Conservation (phyloP, 495 filamentous ascomycete genomes). For the Aspergillus homomorphus region DNA sequence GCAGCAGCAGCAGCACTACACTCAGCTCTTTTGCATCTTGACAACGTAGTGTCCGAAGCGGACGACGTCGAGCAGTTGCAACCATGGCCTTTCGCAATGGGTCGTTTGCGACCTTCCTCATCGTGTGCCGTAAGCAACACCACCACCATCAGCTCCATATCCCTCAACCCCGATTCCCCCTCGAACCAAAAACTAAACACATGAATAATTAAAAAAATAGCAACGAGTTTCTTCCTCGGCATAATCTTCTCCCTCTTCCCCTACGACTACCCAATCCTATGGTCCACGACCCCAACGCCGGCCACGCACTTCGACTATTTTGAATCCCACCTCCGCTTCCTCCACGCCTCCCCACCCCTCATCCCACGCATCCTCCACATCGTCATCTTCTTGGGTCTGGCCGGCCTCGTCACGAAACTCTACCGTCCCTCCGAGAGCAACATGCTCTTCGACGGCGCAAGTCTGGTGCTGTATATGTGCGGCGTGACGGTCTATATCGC, state of each 20-base stretch:
- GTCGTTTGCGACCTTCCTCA: conserved; percentile 89
- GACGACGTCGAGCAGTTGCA: conserved; percentile 7
- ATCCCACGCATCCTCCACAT: conserved; percentile 93
- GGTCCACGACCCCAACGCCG: conserved; percentile 66
- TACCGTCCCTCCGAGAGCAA: conserved; percentile 90
- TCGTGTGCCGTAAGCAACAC: conserved; percentile 74
- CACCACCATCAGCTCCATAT: conserved; percentile 12
- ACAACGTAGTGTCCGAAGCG: background rate
- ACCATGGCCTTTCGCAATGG: conserved; percentile 41
- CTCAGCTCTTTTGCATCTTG: background rate
- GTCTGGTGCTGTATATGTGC: conserved; percentile 85
- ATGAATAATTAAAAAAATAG: too few relatives aligned
- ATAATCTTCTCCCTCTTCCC: conserved; percentile 97
- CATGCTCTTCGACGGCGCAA: conserved; percentile 93
- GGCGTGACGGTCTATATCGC: conserved; percentile 87
- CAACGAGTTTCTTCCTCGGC: conserved; percentile 93
- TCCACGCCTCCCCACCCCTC: conserved; percentile 82
- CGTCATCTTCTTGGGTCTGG: conserved; percentile 79
- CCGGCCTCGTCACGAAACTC: conserved; percentile 89
- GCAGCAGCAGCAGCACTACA: too few relatives aligned
- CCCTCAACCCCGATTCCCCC: conserved; percentile 10
- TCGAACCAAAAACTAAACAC: conserved; percentile 11
- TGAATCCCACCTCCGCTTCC: conserved; percentile 80
- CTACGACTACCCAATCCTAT: conserved; percentile 97
- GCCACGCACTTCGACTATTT: conserved; percentile 70